phyloP scores from a whole-genome alignment of 148 eudicot genomes.

The Talinum fruticosum region DNA sequence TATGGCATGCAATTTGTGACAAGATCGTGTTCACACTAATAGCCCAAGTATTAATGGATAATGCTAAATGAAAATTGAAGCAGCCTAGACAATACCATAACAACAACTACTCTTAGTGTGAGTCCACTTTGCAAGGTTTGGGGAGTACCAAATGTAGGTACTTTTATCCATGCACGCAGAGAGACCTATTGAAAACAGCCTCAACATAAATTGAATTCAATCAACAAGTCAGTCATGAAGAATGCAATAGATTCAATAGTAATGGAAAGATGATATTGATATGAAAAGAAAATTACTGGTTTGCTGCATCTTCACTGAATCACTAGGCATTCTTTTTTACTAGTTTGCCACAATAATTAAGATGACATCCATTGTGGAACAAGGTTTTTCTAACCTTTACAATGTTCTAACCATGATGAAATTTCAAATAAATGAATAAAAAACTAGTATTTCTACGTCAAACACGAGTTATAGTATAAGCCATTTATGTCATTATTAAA shows the following conservation, averaged over 20 bases:
- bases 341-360: neutral
- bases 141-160: too few species aligned
- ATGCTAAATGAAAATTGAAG: neutral
- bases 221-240: neutral
- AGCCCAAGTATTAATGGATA: neutral
- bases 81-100: neutral
- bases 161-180: too few species aligned
- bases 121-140: too few species aligned
- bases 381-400: neutral
- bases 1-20: slow-evolving; percentile 18
- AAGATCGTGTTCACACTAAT: slow-evolving; percentile 14
- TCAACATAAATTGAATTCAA: neutral
- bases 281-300: neutral
- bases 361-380: neutral
- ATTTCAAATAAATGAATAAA: neutral
- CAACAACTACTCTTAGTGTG: too few species aligned
- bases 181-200: too few species aligned
- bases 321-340: neutral
- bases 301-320: neutral
- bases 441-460: neutral
- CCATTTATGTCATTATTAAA: too few species aligned
- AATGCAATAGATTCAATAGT: neutral
- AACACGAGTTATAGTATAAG: too few species aligned
- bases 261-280: neutral
- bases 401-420: neutral